Percentiles rank a stretch among this genome's conserved stretches.
Conservation (phyloP, 1,284 basidiomycete species). For the Gomphus bonarii region DNA sequence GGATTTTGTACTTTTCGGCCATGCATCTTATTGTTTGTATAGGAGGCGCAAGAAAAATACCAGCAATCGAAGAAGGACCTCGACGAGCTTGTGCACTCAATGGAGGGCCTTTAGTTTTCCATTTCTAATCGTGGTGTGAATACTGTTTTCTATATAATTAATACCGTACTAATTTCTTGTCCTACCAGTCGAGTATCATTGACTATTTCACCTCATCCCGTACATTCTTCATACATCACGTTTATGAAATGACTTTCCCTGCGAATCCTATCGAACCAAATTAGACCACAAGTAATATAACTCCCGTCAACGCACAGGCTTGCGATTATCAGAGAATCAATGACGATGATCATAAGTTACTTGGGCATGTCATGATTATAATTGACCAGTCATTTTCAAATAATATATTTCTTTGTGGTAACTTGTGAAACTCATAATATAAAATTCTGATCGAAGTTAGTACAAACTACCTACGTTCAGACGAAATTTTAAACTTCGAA, state of each 20-base stretch:
- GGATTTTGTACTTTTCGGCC: neutral
- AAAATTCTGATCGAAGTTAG: too few relatives aligned
- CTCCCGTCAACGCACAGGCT: neutral
- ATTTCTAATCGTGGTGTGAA: neutral
- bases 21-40: conserved; percentile 15
- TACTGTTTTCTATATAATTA: neutral
- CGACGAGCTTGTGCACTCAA: conserved; percentile 76
- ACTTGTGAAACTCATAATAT: too few relatives aligned
- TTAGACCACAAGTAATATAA: neutral
- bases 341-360: neutral
- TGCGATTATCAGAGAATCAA: neutral
- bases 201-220: neutral
- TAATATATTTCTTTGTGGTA: too few relatives aligned
- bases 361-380: neutral
- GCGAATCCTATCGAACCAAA: neutral
- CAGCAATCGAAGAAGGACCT: conserved; percentile 73
- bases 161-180: neutral
- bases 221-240: neutral
- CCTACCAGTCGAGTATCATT: neutral
- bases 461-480: too few relatives aligned
- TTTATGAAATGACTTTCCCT: neutral
- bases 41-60: conserved; percentile 75
- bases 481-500: too few relatives aligned
- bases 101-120: conserved; percentile 68
- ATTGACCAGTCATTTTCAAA: neutral